Conservation (phyloP, 768 basidiomycete genomes). For the Neoboletus subvelutipes region DNA sequence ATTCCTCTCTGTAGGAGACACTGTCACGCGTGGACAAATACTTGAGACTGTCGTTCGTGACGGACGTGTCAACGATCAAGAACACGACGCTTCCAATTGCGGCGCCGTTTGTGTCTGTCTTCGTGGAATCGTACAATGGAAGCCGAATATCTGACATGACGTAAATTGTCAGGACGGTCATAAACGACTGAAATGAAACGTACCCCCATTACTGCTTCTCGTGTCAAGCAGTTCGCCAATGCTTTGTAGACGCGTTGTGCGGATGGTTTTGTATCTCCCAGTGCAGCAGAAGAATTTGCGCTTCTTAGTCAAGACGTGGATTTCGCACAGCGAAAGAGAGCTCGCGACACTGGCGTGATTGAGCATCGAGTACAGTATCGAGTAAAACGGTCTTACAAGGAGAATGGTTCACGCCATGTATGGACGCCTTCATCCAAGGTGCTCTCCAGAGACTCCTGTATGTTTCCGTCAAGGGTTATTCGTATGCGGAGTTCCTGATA, state of each 20-base stretch:
- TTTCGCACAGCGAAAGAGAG: conserved; percentile 28
- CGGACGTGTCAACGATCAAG: conserved; percentile 21
- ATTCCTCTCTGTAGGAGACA: conserved; percentile 18
- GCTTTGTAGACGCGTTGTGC: conserved; percentile 29
- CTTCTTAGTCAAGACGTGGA: conserved; percentile 28
- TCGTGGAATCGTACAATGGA: conserved; percentile 34
- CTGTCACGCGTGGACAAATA: conserved; percentile 18
- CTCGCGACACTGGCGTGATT: conserved; percentile 16
- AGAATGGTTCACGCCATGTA: conserved; percentile 31
- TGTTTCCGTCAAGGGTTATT: conserved; percentile 27
- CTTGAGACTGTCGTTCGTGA: conserved; percentile 14
- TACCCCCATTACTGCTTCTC: conserved; percentile 27
- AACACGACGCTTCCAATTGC: conserved; percentile 30
- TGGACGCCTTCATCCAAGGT: conserved; percentile 25
- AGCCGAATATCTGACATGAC: conserved; percentile 29
- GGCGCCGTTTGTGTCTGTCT: conserved; percentile 28
- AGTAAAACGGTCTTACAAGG: conserved; percentile 21
- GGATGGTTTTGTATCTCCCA: conserved; percentile 27
- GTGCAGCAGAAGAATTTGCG: conserved; percentile 29
- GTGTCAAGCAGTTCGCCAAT: conserved; percentile 26
- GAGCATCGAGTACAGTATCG: conserved; percentile 1
- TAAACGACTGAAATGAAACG: conserved; percentile 32
- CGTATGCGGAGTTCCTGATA: conserved; percentile 26
- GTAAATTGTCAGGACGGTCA: conserved; percentile 30
- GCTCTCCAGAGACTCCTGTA: conserved; percentile 32